Evolutionary conservation across 2,329 filamentous ascomycete genomes (phyloP), one percentile per base, ranked within the genome.

Genomic region (Phaeosphaeria sp.): DNA sequence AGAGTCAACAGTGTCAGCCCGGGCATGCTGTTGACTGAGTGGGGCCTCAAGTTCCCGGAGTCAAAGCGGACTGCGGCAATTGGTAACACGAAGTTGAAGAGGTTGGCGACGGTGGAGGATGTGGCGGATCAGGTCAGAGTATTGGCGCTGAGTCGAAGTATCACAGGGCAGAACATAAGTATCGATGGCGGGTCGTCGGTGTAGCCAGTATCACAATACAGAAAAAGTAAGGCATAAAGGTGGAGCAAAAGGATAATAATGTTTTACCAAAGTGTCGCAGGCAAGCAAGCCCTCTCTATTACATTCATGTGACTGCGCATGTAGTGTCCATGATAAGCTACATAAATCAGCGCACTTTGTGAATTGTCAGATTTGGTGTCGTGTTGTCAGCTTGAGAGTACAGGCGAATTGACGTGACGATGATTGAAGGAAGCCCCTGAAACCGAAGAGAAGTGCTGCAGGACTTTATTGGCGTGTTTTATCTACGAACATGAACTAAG

Each of bases 1-100:
- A 79, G 88, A 43, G 81, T 88, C 27, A 90, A 90, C 73, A 86
- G 86, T 42, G 83, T 90, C 1, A 78, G 86, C 52, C 88, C 88
- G 0, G 88, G 88, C 1, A 77, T 90, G 65, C 71, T 90, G 64
- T 77, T 89, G 69, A 90, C 88, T 1, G 80, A 82, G 60, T 83
- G 81, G 81, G 81, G 80, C 0, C 66, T 81, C 68, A 79, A 79
- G 64, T 83, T 82, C 52, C 77, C 79, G 0, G 77, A 80, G 66
- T 68, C 72, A 42, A 82, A 82, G 70, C 74, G 77, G 33, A 75
- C 80, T 60, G 76, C 73, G 6, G 77, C 79, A 7, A 78, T 72
- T 46, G 71, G 79, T 23, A 78, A 77, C 44, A 82, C 79, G 0
- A 81, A 80, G 68, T 61, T 82, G 66, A 80, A 81, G 66, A 80